These are phyloP conservation scores for Thielaviopsis ethacetica DNA, from an alignment of 2,329 filamentous ascomycete species.

Conservation along the genomic window DNA sequence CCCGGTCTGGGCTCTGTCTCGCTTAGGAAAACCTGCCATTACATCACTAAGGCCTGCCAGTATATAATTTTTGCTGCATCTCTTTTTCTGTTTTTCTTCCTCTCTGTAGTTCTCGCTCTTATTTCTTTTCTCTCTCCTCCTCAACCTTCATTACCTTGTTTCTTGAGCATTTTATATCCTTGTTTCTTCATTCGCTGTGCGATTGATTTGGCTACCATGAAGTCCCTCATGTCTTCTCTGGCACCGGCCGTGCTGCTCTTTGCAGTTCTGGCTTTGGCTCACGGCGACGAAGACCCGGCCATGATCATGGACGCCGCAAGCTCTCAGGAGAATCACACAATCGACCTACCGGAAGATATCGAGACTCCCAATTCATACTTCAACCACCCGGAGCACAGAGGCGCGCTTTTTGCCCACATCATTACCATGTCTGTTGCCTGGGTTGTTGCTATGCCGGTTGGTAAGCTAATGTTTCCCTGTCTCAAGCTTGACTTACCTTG, in stretches of 20 bases:
- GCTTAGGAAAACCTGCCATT: conserved; percentile 3
- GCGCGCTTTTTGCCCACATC: conserved; percentile 53
- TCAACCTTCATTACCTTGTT: background rate
- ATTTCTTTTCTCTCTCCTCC: background rate
- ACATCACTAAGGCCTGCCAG: conserved; percentile 1
- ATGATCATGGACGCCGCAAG: conserved; percentile 13
- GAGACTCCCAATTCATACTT: conserved; percentile 41
- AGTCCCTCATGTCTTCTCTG: background rate
- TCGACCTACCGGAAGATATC: conserved; percentile 14
- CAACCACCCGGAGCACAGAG: conserved; percentile 32
- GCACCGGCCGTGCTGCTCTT: background rate
- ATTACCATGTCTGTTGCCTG: conserved; percentile 53
- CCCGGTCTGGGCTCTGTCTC: background rate
- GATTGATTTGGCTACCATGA: background rate
- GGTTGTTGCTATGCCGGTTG: conserved; percentile 55
- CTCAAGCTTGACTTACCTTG: background rate
- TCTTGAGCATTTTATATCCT: background rate
- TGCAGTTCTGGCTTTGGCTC: conserved; percentile 4
- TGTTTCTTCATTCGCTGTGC: conserved; percentile 4
- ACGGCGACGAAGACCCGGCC: conserved; percentile 3
- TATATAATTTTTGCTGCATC: background rate
- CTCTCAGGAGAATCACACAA: conserved; percentile 3
- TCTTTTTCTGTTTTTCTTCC: background rate
- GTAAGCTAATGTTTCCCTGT: conserved; percentile 28
- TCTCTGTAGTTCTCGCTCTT: background rate